Evolutionary conservation across 306 rosid genomes (phyloP), one percentile per base, ranked within the genome.

Genomic region (Quercus mongolica): DNA sequence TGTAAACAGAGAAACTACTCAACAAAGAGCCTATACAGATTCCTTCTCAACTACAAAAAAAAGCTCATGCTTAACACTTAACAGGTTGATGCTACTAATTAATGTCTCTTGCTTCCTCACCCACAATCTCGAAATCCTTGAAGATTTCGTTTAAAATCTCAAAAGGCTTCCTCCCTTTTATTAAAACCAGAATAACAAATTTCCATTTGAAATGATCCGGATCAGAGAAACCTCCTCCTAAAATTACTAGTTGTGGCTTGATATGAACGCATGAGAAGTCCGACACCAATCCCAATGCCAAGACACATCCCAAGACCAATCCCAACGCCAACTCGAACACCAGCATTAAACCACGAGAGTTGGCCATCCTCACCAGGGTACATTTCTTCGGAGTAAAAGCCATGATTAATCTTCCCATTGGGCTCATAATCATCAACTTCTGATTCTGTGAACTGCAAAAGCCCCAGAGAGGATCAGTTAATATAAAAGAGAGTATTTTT

Each of bases 271-370:
- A 94, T 94, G 62, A 94, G 97, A 62, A 94, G 77, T 72, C 97
- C 98, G 54, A 90, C 98, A 14, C 98, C 98, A 5, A 94, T 81
- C 33, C 98, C 98, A 26, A 94, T 61, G 59, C 98, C 98, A 9
- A 94, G 90, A 35, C 98, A 94, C 97, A 94, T 89, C 71, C 98
- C 97, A 78, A 94, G 98, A 67, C 98, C 92, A 74, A 94, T 90
- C 23, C 98, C 98, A 76, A 94, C 98, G 44, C 98, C 98, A 73
- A 91, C 98, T 84, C 98, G 89, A 78, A 94, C 98, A 59, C 98
- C 98, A 9, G 97, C 97, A 86, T 94, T 91, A 79, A 94, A 91
- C 98, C 97, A 91, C 2, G 98, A 74, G 41, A 94, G 97, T 61
- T 94, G 98, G 38, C 98, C 95, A 6, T 90, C 98, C 79, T 91